Evolutionary conservation across 129 eudicot species (phyloP), one percentile per base, ranked within the genome.

Genomic region (Logfia minima): DNA sequence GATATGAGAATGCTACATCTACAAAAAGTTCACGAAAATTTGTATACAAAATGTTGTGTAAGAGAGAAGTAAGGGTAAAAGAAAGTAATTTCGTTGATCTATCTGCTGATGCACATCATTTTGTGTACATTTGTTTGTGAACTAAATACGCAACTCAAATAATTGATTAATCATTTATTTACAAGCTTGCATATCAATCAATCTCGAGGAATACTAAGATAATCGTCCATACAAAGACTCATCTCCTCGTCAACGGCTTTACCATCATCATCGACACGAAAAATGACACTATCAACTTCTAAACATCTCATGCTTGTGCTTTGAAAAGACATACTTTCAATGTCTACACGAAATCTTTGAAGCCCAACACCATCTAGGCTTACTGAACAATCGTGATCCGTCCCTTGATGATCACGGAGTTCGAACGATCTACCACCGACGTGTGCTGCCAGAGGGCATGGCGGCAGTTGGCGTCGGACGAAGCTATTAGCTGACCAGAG

Each of bases 281-380:
- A 71, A 19, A 89, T 79, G 4, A 81, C 16, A 79, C 84, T 85
- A 63, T 77, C 75, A 2, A 75, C 71, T 60, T 91, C 97, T 60
- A 91, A 84, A 66, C 97, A 86, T 66, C 92, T 86, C 82, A 88
- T 55, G 56, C 81, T 85, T 3, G 81, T 74, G 64, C 97, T 85
- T 9, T 73, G 86, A 39, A 88, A 83, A 3, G 87, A 89, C 3
- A 82, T 2, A 34, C 89, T 83, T 17, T 91, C 97, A 75, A 91
- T 85, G 39, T 85, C 90, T 32, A 88, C 83, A 28, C 26, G 83
- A 81, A 91, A 91, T 74, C 87, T 87, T 75, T 88, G 87, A 75
- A 91, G 85, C 65, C 87, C 84, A 77, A 91, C 82, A 31, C 90
- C 84, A 68, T 89, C 84, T 37, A 85, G 43, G 62, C 92, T 85